Evolutionary conservation across 768 basidiomycete species (phyloP).

Genomic region (Amanita pseudoporphyria): DNA sequence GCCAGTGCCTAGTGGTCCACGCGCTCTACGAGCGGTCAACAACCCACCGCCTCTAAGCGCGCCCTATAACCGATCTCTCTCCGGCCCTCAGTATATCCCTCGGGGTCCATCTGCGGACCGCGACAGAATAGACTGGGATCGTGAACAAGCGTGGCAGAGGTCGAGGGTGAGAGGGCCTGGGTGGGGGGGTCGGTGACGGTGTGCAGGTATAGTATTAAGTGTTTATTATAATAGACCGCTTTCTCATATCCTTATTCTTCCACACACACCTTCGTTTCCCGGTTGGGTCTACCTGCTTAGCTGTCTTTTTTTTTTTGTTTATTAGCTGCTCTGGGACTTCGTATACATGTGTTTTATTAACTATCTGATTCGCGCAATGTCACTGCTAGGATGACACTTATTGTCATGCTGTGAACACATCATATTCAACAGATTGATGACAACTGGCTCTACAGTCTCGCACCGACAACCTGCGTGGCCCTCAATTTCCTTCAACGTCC

Average conservation of each 20-base stretch:
- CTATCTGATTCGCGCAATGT: no score
- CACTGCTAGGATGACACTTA: no score
- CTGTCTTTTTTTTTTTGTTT: no score
- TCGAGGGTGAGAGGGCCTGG: constrained; percentile 25
- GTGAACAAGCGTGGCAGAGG: constrained; percentile 26
- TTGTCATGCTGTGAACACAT: no score
- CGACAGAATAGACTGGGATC: constrained; percentile 35
- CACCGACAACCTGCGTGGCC: no score
- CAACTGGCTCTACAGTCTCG: no score
- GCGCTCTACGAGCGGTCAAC: constrained; percentile 11
- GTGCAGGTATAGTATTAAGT: constrained; percentile 10
- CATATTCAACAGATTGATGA: no score
- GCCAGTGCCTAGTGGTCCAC: constrained; percentile 17
- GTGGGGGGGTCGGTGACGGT: constrained; percentile 14
- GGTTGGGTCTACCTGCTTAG: neutral
- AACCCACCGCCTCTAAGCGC: constrained; percentile 1
- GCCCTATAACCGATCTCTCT: constrained; percentile 11
- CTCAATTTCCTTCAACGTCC: no score
- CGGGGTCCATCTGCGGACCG: constrained; percentile 45
- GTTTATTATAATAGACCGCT: neutral
- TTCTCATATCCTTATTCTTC: neutral
- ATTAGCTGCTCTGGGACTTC: no score
- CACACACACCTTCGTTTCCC: neutral
- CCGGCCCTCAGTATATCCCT: constrained; percentile 28
- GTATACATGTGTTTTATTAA: no score